Base-by-base conservation (phyloP, 2,329 filamentous ascomycete species). In the Talaromyces piceae region DNA sequence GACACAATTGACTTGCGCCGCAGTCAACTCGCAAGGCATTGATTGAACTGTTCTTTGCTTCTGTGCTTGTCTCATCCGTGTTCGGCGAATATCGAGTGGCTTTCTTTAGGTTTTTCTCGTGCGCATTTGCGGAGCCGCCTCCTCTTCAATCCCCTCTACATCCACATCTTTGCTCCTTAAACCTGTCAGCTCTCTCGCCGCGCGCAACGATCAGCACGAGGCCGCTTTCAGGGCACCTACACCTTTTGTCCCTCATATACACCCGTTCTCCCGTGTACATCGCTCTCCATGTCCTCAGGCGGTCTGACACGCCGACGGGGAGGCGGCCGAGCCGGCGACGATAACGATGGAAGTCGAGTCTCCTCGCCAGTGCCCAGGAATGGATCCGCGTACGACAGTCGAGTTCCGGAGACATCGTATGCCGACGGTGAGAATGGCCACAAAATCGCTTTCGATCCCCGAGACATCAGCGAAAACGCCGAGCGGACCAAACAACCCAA, bases 401-500 rank as follows among this genome's bases (percentile, higher is more conserved):
- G 77, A 57, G 69, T 72, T 18, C 80, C 81, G 50, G 82, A 84
- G 73, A 96, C 93, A 55, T 91, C 87, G 64, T 97, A 95, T 77
- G 90, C 79, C 67, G 80, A 70, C 63, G 73, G 86, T 69, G 91
- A 95, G 73, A 96, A 96, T 75, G 93, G 93, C 59, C 93, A 97
- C 80, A 95, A 94, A 79, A 97, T 98, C 71, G 93, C 91, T 53
- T 98, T 89, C 70, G 93, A 98, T 71, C 93, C 93, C 54, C 81
- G 91, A 71, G 93, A 98, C 72, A 95, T 98, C 64, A 95, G 86
- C 74, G 93, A 98, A 78, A 96, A 84, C 72, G 89, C 87, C 60
- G 93, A 98, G 77, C 79, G 93, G 68, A 93, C 82, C 79, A 97
- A 96, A 77, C 91, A 97, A 77, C 93, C 93, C 45, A 98, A 97